phyloP scores from a whole-genome alignment of 768 basidiomycete genomes.

The Amylocystis lapponica region DNA sequence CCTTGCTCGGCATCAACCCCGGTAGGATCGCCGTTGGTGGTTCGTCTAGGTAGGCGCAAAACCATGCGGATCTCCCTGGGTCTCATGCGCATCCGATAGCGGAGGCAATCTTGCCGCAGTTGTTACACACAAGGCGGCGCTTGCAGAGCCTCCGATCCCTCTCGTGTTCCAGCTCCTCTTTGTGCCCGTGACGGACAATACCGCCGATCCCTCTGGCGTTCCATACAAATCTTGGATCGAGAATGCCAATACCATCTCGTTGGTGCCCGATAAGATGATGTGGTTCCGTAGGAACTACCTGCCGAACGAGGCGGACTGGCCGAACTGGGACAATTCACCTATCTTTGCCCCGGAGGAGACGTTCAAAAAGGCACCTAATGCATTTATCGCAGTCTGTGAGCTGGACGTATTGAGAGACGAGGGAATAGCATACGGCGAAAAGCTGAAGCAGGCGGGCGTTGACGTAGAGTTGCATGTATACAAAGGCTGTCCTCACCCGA shows the following conservation, averaged over 20 bases:
- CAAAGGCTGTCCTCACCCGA: constrained; percentile 61
- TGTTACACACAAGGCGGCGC: constrained; percentile 55
- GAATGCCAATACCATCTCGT: constrained; percentile 53
- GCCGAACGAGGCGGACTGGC: constrained; percentile 52
- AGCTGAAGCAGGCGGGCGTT: constrained; percentile 46
- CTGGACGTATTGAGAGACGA: constrained; percentile 64
- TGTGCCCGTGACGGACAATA: constrained; percentile 73
- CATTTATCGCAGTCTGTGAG: constrained; percentile 62
- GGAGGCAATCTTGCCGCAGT: constrained; percentile 69
- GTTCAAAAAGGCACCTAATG: constrained; percentile 43
- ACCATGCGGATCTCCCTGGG: background rate
- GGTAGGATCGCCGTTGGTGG: constrained; percentile 65
- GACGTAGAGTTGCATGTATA: constrained; percentile 52
- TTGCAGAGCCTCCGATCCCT: constrained; percentile 42
- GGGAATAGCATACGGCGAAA: constrained; percentile 57
- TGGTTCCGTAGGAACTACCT: constrained; percentile 73
- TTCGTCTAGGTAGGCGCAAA: constrained; percentile 49
- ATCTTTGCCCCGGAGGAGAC: constrained; percentile 58
- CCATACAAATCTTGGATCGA: constrained; percentile 47
- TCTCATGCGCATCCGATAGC: constrained; percentile 27
- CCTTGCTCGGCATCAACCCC: constrained; percentile 42
- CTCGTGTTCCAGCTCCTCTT: constrained; percentile 59
- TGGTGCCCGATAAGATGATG: constrained; percentile 57
- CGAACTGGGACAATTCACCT: constrained; percentile 66
- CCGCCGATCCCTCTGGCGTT: constrained; percentile 36